Evolutionary conservation across 495 filamentous ascomycete species (phyloP).

Genomic region (Letharia lupina): DNA sequence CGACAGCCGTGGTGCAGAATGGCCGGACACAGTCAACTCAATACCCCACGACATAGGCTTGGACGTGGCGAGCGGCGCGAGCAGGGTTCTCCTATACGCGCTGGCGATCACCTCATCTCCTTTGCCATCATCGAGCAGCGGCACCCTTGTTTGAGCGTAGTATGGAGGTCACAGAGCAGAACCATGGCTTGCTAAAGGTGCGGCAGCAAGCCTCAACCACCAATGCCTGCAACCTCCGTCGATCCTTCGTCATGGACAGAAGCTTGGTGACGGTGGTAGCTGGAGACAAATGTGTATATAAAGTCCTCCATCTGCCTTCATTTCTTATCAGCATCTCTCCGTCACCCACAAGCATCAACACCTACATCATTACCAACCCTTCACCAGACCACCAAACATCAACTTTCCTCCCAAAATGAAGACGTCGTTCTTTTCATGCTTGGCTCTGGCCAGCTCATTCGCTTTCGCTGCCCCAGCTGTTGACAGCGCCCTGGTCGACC

Average conservation of each 20-base stretch:
- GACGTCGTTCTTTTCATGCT: neutral
- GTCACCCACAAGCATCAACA: neutral
- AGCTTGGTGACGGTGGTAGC: neutral
- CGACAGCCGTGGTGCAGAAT: neutral
- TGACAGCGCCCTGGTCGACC: slow-evolving; percentile 10
- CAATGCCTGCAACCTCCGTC: neutral
- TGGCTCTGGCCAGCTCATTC: slow-evolving; percentile 16
- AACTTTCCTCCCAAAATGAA: neutral
- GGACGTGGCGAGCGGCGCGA: neutral
- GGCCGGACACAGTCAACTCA: neutral
- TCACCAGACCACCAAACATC: neutral
- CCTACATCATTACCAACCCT: neutral
- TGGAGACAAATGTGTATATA: slow-evolving; percentile 3
- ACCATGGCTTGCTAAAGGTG: neutral
- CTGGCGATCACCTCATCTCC: neutral
- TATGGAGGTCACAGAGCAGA: neutral
- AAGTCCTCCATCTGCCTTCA: neutral
- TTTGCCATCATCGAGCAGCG: neutral
- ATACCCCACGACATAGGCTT: neutral
- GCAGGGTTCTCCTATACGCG: neutral
- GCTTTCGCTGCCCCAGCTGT: slow-evolving; percentile 12
- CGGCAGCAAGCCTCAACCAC: neutral
- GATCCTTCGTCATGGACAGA: slow-evolving; percentile 2
- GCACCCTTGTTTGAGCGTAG: neutral
- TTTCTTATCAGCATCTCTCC: neutral